Evolutionary conservation across 768 basidiomycete species (phyloP), one percentile per base, ranked within the genome.

Genomic region (Suillus spraguei): DNA sequence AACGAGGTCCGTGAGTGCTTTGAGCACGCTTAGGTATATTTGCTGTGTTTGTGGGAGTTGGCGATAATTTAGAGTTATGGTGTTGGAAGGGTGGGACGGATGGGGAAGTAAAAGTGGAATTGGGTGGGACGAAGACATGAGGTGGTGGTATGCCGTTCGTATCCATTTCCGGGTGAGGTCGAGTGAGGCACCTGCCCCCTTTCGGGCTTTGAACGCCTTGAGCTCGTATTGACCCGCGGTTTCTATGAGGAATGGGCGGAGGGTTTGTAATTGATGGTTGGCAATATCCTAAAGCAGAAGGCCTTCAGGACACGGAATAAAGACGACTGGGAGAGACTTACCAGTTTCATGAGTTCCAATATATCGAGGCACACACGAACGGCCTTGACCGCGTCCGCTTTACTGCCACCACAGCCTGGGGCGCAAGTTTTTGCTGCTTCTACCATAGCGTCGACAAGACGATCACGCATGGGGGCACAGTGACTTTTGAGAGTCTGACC

Each of bases 301-400:
- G 66, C 64, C 14, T 49, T 49, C 14, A 72, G 67, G 59, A 68
- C 65, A 64, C 41, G 62, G 55, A 46, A 65, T 13, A 66, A 63
- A 56, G 53, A 62, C 22, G 24, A 42, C 66, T 61, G 55, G 52
- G 71, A 61, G 39, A 64, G 49, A 85, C 92, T 71, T 71, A 92
- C 95, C 70, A 97, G 82, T 82, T 96, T 96, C 95, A 97, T 97
- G 64, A 96, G 84, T 78, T 97, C 95, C 44, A 96, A 80, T 65
- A 97, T 88, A 72, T 96, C 94, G 73, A 95, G 86, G 78, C 93
- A 94, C 83, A 89, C 82, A 65, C 90, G 81, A 63, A 96, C 82
- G 9, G 93, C 92, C 62, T 79, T 82, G 54, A 94, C 86, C 10
- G 90, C 88, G 66, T 89, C 87, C 61, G 81, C 78, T 63, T 84